Base-by-base conservation (phyloP, 75 land plant genomes). In the Picea glauca region DNA sequence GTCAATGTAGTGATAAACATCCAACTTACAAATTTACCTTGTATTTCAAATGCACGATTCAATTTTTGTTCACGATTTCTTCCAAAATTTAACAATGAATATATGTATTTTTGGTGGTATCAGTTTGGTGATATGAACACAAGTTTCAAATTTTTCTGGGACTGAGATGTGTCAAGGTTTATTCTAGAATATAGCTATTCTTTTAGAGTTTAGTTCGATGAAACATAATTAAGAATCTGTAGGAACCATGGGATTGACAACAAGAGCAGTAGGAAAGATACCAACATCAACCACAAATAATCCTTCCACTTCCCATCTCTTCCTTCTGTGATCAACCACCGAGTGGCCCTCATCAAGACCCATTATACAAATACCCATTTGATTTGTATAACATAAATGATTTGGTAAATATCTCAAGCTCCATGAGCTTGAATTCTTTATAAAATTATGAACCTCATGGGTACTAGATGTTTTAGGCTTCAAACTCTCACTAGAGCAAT, bases 171-270 rank as follows among this genome's bases (percentile, higher is more conserved):
- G 26, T 26, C 26, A 26, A 26, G 26, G 26, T 26, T 26, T 26
- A 26, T 26, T 26, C 26, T 26, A 26, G 26, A 26, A 26, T 26
- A 26, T 26, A 26, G 26, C 26, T 26, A 26, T 26, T 26, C 26
- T 26, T 26, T 26, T 26, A 26, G 26, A 26, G 26, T 26, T 26
- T 26, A 26, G 26, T 26, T 26, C 26, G 26, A 26, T 26, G 26
- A 26, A 26, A 26, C 26, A 26, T 26, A 26, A 26, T 26, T 26
- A 26, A 26, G 26, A 26, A 26, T 26, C 26, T 26, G 26, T 38
- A n/a, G 94, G 91, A 70, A 94, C 87, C 96, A 94, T 94, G 50
- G 96, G 96, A 74, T 94, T 94, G 65, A 92, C 91, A 2, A 94
- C 96, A 13, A 88, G 70, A 3, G 96, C 94, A 3, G 89, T 85